Percentiles rank a stretch among this genome's conserved stretches.
phyloP scores from a whole-genome alignment of 208 protist genomes.

The Endotrypanum monterogeii region DNA sequence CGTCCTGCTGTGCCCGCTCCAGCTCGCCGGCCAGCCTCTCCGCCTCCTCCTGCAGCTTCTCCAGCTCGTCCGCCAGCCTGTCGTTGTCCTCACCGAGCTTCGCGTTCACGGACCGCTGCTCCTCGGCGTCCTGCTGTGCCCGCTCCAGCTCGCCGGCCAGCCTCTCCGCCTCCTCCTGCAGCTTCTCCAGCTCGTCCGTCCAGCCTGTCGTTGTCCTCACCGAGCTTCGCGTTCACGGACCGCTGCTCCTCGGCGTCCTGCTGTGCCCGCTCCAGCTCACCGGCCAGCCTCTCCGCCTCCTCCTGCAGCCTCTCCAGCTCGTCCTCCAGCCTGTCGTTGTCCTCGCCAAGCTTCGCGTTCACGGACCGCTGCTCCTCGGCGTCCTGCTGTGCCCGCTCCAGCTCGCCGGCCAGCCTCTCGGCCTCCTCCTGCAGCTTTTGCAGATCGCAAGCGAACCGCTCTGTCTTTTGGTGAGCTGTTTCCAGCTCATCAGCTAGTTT shows the following conservation, averaged over 20 bases:
- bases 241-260: not conserved
- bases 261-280: not conserved
- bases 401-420: not conserved
- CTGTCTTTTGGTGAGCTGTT: not conserved
- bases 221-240: not conserved
- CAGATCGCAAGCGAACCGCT: not conserved
- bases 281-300: not conserved
- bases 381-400: not conserved
- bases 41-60: not conserved
- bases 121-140: not conserved
- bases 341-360: not conserved
- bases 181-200: not conserved
- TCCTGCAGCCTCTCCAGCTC: not conserved
- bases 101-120: not conserved
- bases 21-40: slow-evolving; percentile 18
- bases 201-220: slow-evolving; percentile 7
- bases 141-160: not conserved
- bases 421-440: not conserved
- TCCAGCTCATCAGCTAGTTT: slow-evolving; percentile 20
- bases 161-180: not conserved
- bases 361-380: not conserved
- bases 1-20: slow-evolving; percentile 14
- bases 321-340: not conserved
- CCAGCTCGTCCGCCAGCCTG: not conserved
- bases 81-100: not conserved